A percentile compares a stretch with the other conserved stretches of the same genome.
These are phyloP conservation scores for Penicillium brasilianum DNA, from an alignment of 2,329 filamentous ascomycete species.

Conservation along the genomic window DNA sequence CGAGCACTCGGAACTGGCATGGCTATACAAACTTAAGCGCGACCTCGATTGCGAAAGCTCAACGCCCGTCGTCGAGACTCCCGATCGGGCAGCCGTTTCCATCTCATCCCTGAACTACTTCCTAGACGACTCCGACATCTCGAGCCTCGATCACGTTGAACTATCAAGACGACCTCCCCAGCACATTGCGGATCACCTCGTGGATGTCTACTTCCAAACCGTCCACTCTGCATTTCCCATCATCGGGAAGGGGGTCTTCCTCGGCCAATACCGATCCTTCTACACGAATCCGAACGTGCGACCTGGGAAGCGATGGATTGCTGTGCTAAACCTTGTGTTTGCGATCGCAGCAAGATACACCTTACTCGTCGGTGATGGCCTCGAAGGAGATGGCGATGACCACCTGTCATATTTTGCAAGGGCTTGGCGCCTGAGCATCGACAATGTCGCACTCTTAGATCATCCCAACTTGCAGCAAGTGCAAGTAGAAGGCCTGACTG, in stretches of 20 bases:
- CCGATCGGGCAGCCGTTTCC: constrained; percentile 28
- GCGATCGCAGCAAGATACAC: constrained; percentile 49
- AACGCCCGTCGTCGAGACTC: constrained; percentile 22
- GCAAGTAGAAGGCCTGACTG: constrained; percentile 48
- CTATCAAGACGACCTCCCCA: constrained; percentile 43
- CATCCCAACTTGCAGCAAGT: constrained; percentile 52
- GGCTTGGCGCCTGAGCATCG: constrained; percentile 48
- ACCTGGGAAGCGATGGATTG: constrained; percentile 48
- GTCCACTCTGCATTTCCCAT: constrained; percentile 52
- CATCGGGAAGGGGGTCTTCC: constrained; percentile 46
- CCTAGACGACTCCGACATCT: constrained; percentile 46
- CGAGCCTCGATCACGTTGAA: constrained; percentile 43
- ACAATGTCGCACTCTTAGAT: constrained; percentile 42
- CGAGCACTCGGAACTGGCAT: constrained; percentile 52
- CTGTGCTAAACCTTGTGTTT: constrained; percentile 52
- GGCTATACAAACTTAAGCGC: constrained; percentile 49
- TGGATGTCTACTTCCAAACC: constrained; percentile 46
- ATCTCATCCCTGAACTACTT: constrained; percentile 46
- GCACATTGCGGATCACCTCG: constrained; percentile 46
- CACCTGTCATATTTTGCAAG: constrained; percentile 50
- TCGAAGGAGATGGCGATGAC: constrained; percentile 38
- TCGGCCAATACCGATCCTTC: constrained; percentile 46
- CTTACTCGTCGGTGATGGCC: constrained; percentile 36
- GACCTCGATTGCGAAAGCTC: constrained; percentile 38
- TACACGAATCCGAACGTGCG: constrained; percentile 38